phyloP scores from a whole-genome alignment of 257 asterid species.

The Buddleja alternifolia region DNA sequence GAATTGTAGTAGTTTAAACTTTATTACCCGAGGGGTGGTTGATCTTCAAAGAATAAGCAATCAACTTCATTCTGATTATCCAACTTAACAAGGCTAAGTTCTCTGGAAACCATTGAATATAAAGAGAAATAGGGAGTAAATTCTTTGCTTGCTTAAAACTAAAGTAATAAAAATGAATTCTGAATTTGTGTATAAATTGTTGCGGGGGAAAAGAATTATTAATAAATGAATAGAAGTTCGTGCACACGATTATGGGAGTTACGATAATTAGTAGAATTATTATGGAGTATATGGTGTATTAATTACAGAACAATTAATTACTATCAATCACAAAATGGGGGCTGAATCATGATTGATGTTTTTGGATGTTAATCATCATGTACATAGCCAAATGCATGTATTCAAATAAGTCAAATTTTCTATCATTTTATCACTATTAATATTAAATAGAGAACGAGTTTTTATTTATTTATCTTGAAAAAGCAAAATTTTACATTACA shows the following conservation, averaged over 20 bases:
- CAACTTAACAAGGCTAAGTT: slow-evolving; percentile 21
- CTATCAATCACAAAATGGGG: slow-evolving; percentile 53
- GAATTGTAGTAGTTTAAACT: background rate
- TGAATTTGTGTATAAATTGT: slow-evolving; percentile 31
- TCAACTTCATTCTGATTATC: slow-evolving; percentile 38
- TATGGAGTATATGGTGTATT: slow-evolving; percentile 47
- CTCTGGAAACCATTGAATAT: slow-evolving; percentile 38
- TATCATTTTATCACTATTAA: background rate
- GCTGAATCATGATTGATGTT: slow-evolving; percentile 44
- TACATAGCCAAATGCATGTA: background rate
- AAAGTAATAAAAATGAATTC: background rate
- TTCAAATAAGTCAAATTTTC: background rate
- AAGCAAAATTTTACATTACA: slow-evolving; percentile 12
- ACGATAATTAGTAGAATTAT: slow-evolving; percentile 47
- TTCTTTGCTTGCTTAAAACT: background rate
- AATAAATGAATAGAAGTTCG: slow-evolving; percentile 49
- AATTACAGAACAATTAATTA: slow-evolving; percentile 40
- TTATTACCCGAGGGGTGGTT: slow-evolving; percentile 42
- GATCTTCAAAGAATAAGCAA: slow-evolving; percentile 41
- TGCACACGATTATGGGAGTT: slow-evolving; percentile 79
- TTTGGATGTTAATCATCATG: slow-evolving; percentile 29
- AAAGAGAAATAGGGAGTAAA: background rate
- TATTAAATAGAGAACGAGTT: no score
- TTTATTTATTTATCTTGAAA: background rate
- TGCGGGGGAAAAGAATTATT: background rate